phyloP scores from a whole-genome alignment of 176 grass and related monocot species.

The Eleusine coracana region DNA sequence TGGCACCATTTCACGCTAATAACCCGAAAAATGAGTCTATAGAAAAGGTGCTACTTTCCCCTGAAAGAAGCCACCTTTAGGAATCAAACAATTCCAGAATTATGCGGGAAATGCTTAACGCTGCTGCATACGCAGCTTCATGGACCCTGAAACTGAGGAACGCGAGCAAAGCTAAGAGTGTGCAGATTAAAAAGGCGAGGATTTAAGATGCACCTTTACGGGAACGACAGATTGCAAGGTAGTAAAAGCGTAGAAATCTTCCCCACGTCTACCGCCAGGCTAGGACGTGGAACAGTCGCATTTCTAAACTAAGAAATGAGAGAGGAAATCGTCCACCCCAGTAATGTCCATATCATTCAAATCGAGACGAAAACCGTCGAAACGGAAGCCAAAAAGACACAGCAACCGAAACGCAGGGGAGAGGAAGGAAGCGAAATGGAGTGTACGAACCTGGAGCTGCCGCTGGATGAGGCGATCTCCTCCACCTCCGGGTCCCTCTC shows the following conservation, averaged over 20 bases:
- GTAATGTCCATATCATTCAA: neutral
- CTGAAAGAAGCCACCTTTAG: conserved; percentile 42
- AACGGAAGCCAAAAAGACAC: neutral
- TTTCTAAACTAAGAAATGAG: neutral
- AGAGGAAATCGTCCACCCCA: conserved; percentile 25
- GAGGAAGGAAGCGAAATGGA: neutral
- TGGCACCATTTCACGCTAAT: conserved; percentile 29
- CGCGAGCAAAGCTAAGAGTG: conserved; percentile 31
- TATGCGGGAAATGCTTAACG: conserved; percentile 14
- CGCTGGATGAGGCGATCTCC: conserved; percentile 49
- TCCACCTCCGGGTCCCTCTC: conserved; percentile 34
- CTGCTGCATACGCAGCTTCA: neutral
- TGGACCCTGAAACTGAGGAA: conserved; percentile 13
- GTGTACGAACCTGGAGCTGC: conserved; percentile 44
- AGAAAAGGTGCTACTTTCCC: conserved; percentile 42
- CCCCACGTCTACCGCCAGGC: neutral
- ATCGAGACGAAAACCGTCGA: neutral
- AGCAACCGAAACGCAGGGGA: neutral
- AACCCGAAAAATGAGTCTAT: neutral
- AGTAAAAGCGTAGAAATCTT: conserved; percentile 8
- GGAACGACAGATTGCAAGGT: conserved; percentile 11
- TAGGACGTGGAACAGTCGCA: conserved; percentile 3
- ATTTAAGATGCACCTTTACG: conserved; percentile 30
- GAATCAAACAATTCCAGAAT: conserved; percentile 3
- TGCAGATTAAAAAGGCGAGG: conserved; percentile 10